A percentile compares a stretch with the other conserved stretches of the same genome.
These are phyloP conservation scores for Huntiella savannae DNA, from an alignment of 2,329 filamentous ascomycete species.

Conservation along the genomic window DNA sequence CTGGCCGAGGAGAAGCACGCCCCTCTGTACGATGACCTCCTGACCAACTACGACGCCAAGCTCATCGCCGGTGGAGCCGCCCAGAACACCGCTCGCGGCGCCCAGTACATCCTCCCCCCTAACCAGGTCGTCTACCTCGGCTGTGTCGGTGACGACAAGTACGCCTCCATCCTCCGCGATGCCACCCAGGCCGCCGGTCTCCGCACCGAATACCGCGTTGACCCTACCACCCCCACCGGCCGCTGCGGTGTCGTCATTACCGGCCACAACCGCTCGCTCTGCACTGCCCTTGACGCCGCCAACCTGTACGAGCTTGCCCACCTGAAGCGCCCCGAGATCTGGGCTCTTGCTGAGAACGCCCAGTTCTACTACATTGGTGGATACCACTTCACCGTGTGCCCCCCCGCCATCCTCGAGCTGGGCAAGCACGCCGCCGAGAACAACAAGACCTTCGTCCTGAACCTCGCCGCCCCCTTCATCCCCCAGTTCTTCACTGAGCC, in stretches of 20 bases:
- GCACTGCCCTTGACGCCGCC: conserved; percentile 85
- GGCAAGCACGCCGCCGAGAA: conserved; percentile 74
- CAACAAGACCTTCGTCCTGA: conserved; percentile 85
- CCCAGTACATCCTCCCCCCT: conserved; percentile 81
- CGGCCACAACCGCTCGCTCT: conserved; percentile 84
- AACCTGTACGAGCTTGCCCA: conserved; percentile 96
- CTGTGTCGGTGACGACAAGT: conserved; percentile 89
- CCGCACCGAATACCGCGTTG: conserved; percentile 85
- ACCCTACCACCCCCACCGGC: conserved; percentile 66
- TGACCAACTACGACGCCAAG: conserved; percentile 82
- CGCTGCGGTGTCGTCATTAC: conserved; percentile 95
- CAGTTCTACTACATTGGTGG: conserved; percentile 85
- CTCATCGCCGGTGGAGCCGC: conserved; percentile 90
- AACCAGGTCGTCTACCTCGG: conserved; percentile 88
- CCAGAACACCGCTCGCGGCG: conserved; percentile 91
- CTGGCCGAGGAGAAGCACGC: conserved; percentile 85
- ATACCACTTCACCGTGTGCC: conserved; percentile 93
- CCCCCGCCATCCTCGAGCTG: conserved; percentile 72
- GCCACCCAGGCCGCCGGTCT: conserved; percentile 77
- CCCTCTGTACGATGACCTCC: conserved; percentile 78
- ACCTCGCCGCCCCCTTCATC: conserved; percentile 90
- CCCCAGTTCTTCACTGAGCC: conserved; percentile 94
- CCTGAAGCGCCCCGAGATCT: conserved; percentile 77
- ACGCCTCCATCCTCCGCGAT: conserved; percentile 69
- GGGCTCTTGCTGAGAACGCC: conserved; percentile 76